A percentile compares a stretch with the other conserved stretches of the same genome.
These are phyloP conservation scores for Penicillium malachiteum DNA, from an alignment of 495 filamentous ascomycete genomes.

Conservation along the genomic window DNA sequence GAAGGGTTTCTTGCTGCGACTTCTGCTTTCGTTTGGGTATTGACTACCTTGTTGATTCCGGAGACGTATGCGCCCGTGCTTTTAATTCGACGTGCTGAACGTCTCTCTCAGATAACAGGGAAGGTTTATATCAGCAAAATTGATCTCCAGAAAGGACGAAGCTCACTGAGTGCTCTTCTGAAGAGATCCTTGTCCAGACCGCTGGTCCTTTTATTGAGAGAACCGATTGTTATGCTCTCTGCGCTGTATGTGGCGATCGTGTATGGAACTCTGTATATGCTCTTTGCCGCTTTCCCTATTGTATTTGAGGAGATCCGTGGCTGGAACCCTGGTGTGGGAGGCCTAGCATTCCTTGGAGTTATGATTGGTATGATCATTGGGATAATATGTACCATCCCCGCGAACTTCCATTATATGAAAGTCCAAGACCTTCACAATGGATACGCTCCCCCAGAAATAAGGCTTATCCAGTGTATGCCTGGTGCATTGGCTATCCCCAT, in stretches of 20 bases:
- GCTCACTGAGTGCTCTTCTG: constrained; percentile 34
- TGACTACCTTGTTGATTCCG: constrained; percentile 49
- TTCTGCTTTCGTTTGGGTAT: constrained; percentile 42
- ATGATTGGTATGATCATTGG: constrained; percentile 69
- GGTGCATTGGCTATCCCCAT: constrained; percentile 44
- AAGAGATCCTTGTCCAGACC: constrained; percentile 46
- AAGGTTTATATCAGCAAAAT: constrained; percentile 53
- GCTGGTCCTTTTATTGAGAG: constrained; percentile 47
- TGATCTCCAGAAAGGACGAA: constrained; percentile 44
- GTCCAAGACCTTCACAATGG: constrained; percentile 33
- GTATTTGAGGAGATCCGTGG: constrained; percentile 70
- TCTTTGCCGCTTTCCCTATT: constrained; percentile 80
- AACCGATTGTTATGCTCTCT: constrained; percentile 64
- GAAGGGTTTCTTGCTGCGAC: constrained; percentile 40
- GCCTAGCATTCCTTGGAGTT: constrained; percentile 77
- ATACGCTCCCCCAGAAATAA: constrained; percentile 47
- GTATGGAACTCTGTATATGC: constrained; percentile 76
- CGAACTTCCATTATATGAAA: constrained; percentile 47
- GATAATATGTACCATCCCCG: constrained; percentile 48
- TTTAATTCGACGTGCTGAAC: constrained; percentile 12
- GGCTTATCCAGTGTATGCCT: constrained; percentile 43
- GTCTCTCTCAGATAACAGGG: constrained; percentile 51
- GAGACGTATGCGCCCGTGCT: constrained; percentile 64
- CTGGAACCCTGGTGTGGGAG: constrained; percentile 70
- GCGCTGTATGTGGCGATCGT: constrained; percentile 71